These are phyloP conservation scores for Alnus glutinosa DNA, from an alignment of 306 rosid genomes.

Conservation along the genomic window DNA sequence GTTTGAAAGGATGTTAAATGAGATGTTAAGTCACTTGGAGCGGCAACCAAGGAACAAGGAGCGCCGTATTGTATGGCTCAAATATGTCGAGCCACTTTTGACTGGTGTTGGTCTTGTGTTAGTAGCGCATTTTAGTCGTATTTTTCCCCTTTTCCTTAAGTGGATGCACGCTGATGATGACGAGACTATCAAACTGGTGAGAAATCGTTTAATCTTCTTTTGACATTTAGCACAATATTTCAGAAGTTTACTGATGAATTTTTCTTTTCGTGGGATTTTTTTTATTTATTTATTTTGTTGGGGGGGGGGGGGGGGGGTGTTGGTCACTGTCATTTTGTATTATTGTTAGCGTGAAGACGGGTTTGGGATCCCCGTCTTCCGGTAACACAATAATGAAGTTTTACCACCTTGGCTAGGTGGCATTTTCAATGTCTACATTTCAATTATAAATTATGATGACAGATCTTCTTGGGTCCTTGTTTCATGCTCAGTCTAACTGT, in stretches of 20 bases:
- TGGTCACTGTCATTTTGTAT: not conserved
- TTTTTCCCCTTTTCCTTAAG: conserved; percentile 83
- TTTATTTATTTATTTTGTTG: not conserved
- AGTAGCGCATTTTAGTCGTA: conserved; percentile 84
- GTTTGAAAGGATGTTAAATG: conserved; percentile 82
- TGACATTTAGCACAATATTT: not conserved
- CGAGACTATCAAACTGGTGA: conserved; percentile 77
- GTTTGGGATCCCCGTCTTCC: not conserved
- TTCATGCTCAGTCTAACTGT: not conserved
- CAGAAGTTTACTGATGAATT: conserved; percentile 3
- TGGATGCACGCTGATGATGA: conserved; percentile 94
- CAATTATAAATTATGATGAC: not conserved
- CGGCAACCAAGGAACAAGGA: conserved; percentile 89
- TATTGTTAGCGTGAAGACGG: not conserved
- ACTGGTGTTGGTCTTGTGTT: conserved; percentile 64
- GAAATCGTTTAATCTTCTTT: conserved; percentile 16
- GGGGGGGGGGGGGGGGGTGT: not conserved
- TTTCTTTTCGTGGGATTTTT: not conserved
- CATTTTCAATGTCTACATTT: not conserved
- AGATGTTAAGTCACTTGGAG: conserved; percentile 94
- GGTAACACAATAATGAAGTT: not conserved
- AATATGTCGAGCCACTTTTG: conserved; percentile 56
- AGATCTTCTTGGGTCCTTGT: not conserved
- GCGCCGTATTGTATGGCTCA: conserved; percentile 87
- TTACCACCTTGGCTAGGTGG: not conserved